phyloP scores from a whole-genome alignment of 306 rosid genomes.

The Carpinus fangiana region DNA sequence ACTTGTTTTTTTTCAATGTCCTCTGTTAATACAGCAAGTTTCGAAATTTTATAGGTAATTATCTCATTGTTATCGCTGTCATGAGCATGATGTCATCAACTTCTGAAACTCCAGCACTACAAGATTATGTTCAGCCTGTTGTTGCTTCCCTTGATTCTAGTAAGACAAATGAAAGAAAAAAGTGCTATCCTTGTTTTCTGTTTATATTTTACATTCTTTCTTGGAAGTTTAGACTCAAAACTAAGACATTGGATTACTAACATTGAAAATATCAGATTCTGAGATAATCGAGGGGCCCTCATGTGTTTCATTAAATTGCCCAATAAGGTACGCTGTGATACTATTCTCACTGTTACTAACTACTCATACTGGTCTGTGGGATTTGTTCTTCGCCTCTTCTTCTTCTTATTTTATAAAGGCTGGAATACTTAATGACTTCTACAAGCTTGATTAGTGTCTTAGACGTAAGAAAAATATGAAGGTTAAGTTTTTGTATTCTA shows the following conservation, averaged over 20 bases:
- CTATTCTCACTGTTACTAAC: neutral
- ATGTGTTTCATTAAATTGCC: conserved; percentile 6
- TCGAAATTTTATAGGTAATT: conserved; percentile 3
- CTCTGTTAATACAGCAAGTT: neutral
- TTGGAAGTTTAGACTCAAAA: neutral
- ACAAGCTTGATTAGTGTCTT: neutral
- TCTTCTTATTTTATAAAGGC: neutral
- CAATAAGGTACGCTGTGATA: neutral
- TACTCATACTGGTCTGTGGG: neutral
- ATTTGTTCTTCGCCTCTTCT: neutral
- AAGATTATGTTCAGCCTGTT: conserved; percentile 6
- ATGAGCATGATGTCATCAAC: neutral
- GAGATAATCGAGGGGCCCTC: conserved; percentile 1
- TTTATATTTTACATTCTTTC: neutral
- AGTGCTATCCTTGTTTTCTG: neutral
- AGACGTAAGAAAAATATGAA: neutral
- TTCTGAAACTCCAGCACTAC: neutral
- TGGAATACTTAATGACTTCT: neutral
- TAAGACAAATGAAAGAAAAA: neutral
- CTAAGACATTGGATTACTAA: neutral
- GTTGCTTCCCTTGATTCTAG: neutral
- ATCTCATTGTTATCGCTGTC: conserved; percentile 2
- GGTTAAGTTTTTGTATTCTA: neutral
- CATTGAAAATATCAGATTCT: neutral
- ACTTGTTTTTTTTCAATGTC: neutral